These are phyloP conservation scores for Fagopyrum tataricum DNA, from an alignment of 148 eudicot genomes.

Conservation along the genomic window DNA sequence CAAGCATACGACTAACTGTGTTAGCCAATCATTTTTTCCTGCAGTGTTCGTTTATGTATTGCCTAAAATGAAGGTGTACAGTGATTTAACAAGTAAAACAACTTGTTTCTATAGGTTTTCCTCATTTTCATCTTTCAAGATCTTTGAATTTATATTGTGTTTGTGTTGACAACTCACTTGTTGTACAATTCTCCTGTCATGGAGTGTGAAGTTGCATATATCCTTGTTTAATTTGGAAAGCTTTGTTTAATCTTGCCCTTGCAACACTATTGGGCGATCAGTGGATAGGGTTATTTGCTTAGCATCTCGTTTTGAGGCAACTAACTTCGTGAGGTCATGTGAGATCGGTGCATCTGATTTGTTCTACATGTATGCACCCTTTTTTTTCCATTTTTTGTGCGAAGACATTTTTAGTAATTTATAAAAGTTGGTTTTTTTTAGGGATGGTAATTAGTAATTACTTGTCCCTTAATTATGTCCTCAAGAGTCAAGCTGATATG, in stretches of 20 bases:
- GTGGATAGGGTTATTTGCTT: too few species aligned
- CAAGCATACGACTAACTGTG: slow-evolving; percentile 11
- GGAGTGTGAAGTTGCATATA: neutral
- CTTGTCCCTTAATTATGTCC: too few species aligned
- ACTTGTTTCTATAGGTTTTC: neutral
- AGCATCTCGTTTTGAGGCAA: too few species aligned
- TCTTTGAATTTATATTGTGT: neutral
- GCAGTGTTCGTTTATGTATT: neutral
- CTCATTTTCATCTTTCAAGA: neutral
- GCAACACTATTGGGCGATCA: too few species aligned
- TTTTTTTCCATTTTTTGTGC: too few species aligned
- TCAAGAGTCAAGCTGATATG: too few species aligned
- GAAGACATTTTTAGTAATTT: too few species aligned
- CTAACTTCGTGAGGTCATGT: too few species aligned
- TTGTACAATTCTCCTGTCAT: neutral
- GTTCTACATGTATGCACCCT: too few species aligned
- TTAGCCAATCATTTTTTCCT: slow-evolving; percentile 17
- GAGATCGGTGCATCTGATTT: too few species aligned
- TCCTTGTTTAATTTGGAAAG: neutral
- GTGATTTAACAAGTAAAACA: neutral
- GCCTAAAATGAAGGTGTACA: neutral
- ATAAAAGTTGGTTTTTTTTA: too few species aligned
- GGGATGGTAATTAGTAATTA: too few species aligned
- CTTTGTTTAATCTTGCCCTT: neutral
- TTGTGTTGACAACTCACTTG: neutral